Percentiles rank a stretch among this genome's conserved stretches.
phyloP scores from a whole-genome alignment of 2,329 filamentous ascomycete species.

The Spiromastix sp. region DNA sequence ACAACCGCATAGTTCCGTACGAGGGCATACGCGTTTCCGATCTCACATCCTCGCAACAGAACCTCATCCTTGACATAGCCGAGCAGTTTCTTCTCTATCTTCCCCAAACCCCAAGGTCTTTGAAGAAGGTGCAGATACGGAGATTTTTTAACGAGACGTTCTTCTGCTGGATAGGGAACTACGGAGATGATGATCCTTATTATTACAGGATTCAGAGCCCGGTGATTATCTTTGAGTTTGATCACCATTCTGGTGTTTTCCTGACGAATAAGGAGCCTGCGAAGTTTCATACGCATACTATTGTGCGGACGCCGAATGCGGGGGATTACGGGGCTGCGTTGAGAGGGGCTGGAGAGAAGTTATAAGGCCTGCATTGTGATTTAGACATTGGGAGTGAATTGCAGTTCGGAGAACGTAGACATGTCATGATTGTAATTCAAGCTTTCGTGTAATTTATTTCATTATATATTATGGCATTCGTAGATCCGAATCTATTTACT shows the following conservation, averaged over 20 bases:
- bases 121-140: conserved; percentile 46
- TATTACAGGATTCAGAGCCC: conserved; percentile 72
- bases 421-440: no score
- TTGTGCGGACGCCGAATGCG: conserved; percentile 25
- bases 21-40: conserved; percentile 52
- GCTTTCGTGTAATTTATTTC: no score
- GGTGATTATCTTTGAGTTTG: conserved; percentile 65
- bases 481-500: no score
- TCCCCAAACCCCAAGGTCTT: conserved; percentile 43
- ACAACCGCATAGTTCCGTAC: conserved; percentile 66
- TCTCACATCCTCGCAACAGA: conserved; percentile 41
- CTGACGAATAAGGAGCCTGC: conserved; percentile 61
- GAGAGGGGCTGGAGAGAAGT: conserved; percentile 36
- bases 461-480: no score
- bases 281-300: conserved; percentile 70
- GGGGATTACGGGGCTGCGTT: conserved; percentile 52
- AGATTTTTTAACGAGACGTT: conserved; percentile 59
- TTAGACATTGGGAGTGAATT: no score
- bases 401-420: no score
- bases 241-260: conserved; percentile 71
- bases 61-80: conserved; percentile 48
- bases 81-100: conserved; percentile 60
- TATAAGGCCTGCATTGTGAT: no score
- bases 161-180: conserved; percentile 66
- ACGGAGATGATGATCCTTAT: conserved; percentile 56